phyloP scores from a whole-genome alignment of 2,329 filamentous ascomycete genomes.

The Parastagonospora nodorum region DNA sequence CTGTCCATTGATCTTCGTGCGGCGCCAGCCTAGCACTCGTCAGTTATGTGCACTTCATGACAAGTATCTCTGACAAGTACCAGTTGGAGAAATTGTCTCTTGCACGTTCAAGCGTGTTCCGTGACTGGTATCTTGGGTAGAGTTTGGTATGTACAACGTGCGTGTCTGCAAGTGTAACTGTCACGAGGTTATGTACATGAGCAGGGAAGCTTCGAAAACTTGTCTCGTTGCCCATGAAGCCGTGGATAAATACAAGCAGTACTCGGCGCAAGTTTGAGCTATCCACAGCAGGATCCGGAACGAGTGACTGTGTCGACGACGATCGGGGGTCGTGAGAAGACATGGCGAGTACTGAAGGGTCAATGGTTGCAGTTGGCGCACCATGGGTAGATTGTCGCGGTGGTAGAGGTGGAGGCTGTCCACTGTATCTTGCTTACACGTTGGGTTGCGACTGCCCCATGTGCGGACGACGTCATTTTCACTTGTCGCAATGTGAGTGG shows the following conservation, averaged over 20 bases:
- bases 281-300: constrained; percentile 41
- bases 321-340: constrained; percentile 50
- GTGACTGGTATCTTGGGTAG: constrained; percentile 79
- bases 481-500: constrained; percentile 13
- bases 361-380: constrained; percentile 20
- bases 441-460: constrained; percentile 9
- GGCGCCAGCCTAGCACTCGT: constrained; percentile 66
- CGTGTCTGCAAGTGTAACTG: constrained; percentile 68
- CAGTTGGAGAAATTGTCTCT: constrained; percentile 83
- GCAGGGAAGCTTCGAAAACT: constrained; percentile 88
- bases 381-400: constrained; percentile 28
- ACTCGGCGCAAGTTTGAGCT: constrained; percentile 58
- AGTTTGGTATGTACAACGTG: constrained; percentile 87
- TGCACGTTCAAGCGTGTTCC: constrained; percentile 72
- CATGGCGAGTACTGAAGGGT: constrained; percentile 32
- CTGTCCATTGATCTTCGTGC: constrained; percentile 74
- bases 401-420: constrained; percentile 38
- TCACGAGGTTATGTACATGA: constrained; percentile 79
- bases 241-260: constrained; percentile 83
- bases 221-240: constrained; percentile 86
- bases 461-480: constrained; percentile 26
- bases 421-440: constrained; percentile 14
- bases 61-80: constrained; percentile 42
- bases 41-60: constrained; percentile 1
- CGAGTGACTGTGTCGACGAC: constrained; percentile 53